Conservation (phyloP, 2,329 filamentous ascomycete genomes). For the Ophiocordyceps unilateralis region DNA sequence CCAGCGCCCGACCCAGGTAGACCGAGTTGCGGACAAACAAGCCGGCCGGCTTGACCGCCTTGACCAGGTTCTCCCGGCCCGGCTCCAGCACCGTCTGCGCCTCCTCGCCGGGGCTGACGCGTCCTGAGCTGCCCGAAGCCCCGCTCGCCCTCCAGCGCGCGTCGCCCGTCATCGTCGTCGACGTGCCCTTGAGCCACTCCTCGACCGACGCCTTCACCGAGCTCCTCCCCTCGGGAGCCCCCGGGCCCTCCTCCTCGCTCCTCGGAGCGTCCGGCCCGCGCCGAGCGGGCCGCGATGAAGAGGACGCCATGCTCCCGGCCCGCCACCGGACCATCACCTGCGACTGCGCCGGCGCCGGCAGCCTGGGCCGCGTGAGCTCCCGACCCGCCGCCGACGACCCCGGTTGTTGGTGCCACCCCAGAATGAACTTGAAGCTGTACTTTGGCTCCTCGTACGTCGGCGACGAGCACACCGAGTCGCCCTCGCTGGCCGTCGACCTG, state of each 20-base stretch:
- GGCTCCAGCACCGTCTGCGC: background rate
- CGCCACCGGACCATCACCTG: constrained; percentile 30
- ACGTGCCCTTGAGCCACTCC: constrained; percentile 8
- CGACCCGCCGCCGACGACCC: constrained; percentile 40
- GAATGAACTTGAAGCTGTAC: constrained; percentile 58
- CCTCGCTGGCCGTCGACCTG: constrained; percentile 22
- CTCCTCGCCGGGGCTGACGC: constrained; percentile 1
- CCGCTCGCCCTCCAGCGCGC: background rate
- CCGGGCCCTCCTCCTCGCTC: background rate
- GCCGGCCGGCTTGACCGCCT: constrained; percentile 29
- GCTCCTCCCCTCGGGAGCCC: constrained; percentile 5
- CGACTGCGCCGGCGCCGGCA: constrained; percentile 54
- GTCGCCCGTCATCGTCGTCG: background rate
- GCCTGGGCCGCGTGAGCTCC: constrained; percentile 47
- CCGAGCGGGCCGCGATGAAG: background rate
- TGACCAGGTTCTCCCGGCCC: constrained; percentile 17
- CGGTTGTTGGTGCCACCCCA: constrained; percentile 44
- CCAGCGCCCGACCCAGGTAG: constrained; percentile 56
- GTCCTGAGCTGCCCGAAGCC: background rate
- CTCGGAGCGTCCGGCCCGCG: background rate
- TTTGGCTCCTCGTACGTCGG: constrained; percentile 36
- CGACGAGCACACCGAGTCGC: constrained; percentile 35
- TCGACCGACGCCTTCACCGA: constrained; percentile 16
- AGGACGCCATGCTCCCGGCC: constrained; percentile 15
- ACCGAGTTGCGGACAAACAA: constrained; percentile 28